phyloP scores from a whole-genome alignment of 345 rosid species.

The Trapa incisa region DNA sequence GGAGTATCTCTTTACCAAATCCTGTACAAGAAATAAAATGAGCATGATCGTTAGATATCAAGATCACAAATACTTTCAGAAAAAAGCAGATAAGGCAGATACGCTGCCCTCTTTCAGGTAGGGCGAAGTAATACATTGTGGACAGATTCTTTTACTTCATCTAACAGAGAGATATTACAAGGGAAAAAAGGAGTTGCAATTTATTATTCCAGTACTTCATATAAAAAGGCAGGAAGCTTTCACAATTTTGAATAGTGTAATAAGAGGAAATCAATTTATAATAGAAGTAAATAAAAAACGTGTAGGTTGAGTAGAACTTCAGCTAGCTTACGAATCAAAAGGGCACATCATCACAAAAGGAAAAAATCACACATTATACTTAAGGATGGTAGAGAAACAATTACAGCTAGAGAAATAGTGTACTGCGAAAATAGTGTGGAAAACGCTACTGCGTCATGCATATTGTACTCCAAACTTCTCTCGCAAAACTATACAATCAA shows the following conservation, averaged over 20 bases:
- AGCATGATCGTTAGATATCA: no score
- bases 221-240: no score
- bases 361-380: not conserved
- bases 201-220: no score
- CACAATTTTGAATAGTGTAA: not conserved
- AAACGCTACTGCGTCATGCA: not conserved
- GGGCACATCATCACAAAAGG: not conserved
- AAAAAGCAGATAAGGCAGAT: no score
- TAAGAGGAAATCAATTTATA: not conserved
- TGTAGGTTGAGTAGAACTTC: not conserved
- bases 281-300: not conserved
- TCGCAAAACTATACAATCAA: not conserved
- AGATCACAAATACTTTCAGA: no score
- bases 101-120: no score
- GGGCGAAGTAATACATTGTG: not conserved
- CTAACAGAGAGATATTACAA: not conserved
- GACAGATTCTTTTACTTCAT: not conserved
- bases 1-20: slow-evolving; percentile 89
- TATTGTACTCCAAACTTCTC: not conserved
- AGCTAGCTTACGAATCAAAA: not conserved
- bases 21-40: slow-evolving; percentile 30
- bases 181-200: no score
- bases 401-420: not conserved
- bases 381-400: not conserved
- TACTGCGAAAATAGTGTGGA: no score